Conservation (phyloP, 192 early-diverging fungal genomes). For the Coemansia aciculifera region DNA sequence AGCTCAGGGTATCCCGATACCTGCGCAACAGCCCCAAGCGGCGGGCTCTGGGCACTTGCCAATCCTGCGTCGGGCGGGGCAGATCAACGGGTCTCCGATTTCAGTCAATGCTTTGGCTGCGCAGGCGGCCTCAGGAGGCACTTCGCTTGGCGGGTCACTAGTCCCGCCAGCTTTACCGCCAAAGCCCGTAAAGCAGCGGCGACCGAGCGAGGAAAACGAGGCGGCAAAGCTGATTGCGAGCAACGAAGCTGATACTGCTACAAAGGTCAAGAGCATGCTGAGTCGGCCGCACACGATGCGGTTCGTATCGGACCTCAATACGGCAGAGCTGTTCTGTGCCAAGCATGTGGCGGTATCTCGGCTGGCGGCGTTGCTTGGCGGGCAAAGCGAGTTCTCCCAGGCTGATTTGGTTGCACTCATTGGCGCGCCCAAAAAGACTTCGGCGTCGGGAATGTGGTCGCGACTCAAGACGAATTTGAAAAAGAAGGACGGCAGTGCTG, state of each 20-base stretch:
- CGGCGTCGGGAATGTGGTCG: slow-evolving; percentile 66
- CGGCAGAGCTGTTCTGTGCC: slow-evolving; percentile 80
- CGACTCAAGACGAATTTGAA: slow-evolving; percentile 64
- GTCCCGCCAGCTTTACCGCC: background rate
- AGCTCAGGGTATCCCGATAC: background rate
- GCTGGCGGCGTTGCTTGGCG: slow-evolving; percentile 68
- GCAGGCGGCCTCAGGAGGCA: slow-evolving; percentile 4
- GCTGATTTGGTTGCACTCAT: slow-evolving; percentile 80
- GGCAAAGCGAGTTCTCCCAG: slow-evolving; percentile 63
- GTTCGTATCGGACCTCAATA: slow-evolving; percentile 57
- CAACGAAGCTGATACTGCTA: slow-evolving; percentile 34
- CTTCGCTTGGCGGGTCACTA: background rate
- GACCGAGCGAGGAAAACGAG: slow-evolving; percentile 40
- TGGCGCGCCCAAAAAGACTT: slow-evolving; percentile 68
- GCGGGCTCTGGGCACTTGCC: slow-evolving; percentile 23
- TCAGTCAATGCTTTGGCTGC: slow-evolving; percentile 19
- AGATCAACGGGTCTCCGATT: slow-evolving; percentile 25
- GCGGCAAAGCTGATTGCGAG: slow-evolving; percentile 5
- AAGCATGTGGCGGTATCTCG: slow-evolving; percentile 80
- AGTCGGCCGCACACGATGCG: slow-evolving; percentile 54
- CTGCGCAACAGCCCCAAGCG: slow-evolving; percentile 7
- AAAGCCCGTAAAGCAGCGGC: slow-evolving; percentile 44
- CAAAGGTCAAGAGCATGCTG: slow-evolving; percentile 52
- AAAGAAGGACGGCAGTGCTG: slow-evolving; percentile 53
- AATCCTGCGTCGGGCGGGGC: slow-evolving; percentile 28